phyloP scores from a whole-genome alignment of 495 filamentous ascomycete species.

The Diplogelasinospora grovesii region DNA sequence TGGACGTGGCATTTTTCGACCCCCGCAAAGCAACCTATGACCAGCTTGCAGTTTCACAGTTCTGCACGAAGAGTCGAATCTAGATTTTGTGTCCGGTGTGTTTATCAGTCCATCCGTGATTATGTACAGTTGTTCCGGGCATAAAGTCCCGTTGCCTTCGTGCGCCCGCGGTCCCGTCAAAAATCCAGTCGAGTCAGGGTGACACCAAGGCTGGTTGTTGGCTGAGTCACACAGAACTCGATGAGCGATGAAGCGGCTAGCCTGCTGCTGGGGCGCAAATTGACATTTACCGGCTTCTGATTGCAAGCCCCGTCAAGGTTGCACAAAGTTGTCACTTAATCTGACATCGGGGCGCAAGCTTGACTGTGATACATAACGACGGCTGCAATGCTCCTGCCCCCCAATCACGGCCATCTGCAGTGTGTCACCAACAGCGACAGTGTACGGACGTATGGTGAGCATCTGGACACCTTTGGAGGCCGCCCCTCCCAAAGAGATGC shows the following conservation, averaged over 20 bases:
- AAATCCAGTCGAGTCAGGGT: background rate
- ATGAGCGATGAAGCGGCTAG: constrained; percentile 5
- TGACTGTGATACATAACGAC: background rate
- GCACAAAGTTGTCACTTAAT: background rate
- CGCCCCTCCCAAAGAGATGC: background rate
- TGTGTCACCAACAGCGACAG: no score
- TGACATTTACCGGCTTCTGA: background rate
- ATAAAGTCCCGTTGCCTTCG: no score
- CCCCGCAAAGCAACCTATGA: background rate
- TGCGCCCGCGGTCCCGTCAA: no score
- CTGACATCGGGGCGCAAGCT: no score
- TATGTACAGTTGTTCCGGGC: no score
- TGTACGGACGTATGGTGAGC: no score
- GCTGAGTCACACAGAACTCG: constrained; percentile 2
- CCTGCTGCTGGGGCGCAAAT: background rate
- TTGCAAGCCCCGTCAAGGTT: background rate
- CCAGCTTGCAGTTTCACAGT: no score
- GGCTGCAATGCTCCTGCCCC: background rate
- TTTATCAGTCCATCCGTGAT: no score
- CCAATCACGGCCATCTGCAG: no score
- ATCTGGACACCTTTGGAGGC: background rate
- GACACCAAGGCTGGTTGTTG: background rate
- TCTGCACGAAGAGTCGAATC: no score
- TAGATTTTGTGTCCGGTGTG: no score
- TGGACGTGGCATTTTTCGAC: background rate